phyloP scores from a whole-genome alignment of 192 early-diverging fungal species.

The Borealophlyctis nickersoniae region DNA sequence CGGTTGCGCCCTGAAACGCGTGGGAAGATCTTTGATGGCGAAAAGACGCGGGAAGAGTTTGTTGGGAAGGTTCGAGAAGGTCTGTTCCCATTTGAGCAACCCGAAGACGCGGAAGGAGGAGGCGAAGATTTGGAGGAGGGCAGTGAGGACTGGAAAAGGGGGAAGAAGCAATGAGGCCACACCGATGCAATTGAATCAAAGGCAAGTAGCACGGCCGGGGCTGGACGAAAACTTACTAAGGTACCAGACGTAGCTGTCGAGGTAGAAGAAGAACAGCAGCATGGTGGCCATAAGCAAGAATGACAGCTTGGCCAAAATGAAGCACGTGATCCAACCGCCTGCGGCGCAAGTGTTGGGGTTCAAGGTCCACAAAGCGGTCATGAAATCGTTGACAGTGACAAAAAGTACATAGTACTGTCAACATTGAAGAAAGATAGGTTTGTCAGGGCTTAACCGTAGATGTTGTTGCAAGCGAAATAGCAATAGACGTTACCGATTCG shows the following conservation, averaged over 20 bases:
- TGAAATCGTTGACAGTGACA: neutral
- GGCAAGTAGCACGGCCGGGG: too few relatives aligned
- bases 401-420: too few relatives aligned
- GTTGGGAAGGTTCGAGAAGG: constrained; percentile 1
- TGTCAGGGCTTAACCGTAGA: too few relatives aligned
- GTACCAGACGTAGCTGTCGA: constrained; percentile 86
- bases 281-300: neutral
- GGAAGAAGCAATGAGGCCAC: constrained; percentile 1
- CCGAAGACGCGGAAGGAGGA: too few relatives aligned
- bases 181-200: too few relatives aligned
- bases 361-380: neutral
- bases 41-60: constrained; percentile 7
- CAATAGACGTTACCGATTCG: too few relatives aligned
- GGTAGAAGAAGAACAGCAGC: constrained; percentile 5
- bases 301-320: neutral
- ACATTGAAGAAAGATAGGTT: too few relatives aligned
- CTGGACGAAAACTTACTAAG: constrained; percentile 18
- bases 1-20: neutral
- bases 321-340: neutral
- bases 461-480: too few relatives aligned
- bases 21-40: neutral
- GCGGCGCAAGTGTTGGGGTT: neutral
- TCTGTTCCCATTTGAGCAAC: too few relatives aligned
- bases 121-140: too few relatives aligned
- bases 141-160: constrained; percentile 1